Conservation (phyloP, 2,329 filamentous ascomycete species). For the Cryphonectria parasitica region DNA sequence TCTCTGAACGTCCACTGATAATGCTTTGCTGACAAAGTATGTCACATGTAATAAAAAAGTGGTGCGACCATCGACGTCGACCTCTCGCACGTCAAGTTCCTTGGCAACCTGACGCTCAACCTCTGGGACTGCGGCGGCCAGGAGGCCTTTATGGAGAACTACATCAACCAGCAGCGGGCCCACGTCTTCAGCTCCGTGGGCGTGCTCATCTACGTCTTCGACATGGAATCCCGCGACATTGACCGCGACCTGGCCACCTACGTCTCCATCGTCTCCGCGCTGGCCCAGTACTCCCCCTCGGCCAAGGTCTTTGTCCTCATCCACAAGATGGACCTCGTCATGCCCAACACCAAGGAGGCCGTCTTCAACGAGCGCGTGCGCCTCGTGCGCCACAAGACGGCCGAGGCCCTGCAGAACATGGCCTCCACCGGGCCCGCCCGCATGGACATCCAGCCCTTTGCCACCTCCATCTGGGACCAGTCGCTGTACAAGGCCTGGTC, state of each 20-base stretch:
- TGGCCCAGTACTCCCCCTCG: conserved; percentile 79
- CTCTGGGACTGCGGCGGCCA: conserved; percentile 99
- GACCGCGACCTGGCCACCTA: conserved; percentile 93
- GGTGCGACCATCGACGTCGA: conserved; percentile 98
- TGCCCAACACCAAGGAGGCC: conserved; percentile 74
- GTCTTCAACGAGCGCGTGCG: conserved; percentile 84
- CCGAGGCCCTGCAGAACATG: conserved; percentile 53
- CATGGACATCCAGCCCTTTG: conserved; percentile 83
- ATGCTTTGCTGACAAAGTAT: conserved; percentile 20
- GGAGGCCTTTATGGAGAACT: conserved; percentile 98
- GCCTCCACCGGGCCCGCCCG: conserved; percentile 36
- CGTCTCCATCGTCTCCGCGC: conserved; percentile 83
- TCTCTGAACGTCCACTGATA: neutral
- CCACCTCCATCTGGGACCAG: conserved; percentile 98
- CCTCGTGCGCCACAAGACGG: conserved; percentile 75
- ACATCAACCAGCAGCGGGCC: conserved; percentile 90
- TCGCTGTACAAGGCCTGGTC: conserved; percentile 98
- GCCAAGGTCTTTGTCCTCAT: conserved; percentile 93
- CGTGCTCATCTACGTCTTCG: conserved; percentile 98
- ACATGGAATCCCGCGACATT: conserved; percentile 94
- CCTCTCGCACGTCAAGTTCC: conserved; percentile 97
- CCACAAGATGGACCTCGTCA: conserved; percentile 98
- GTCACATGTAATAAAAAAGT: conserved; percentile 38
- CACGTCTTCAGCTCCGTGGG: conserved; percentile 97
- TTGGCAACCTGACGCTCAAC: conserved; percentile 95